Evolutionary conservation across 2,329 filamentous ascomycete genomes (phyloP), one percentile per base, ranked within the genome.

Genomic region (Calonectria pseudoreteaudii): DNA sequence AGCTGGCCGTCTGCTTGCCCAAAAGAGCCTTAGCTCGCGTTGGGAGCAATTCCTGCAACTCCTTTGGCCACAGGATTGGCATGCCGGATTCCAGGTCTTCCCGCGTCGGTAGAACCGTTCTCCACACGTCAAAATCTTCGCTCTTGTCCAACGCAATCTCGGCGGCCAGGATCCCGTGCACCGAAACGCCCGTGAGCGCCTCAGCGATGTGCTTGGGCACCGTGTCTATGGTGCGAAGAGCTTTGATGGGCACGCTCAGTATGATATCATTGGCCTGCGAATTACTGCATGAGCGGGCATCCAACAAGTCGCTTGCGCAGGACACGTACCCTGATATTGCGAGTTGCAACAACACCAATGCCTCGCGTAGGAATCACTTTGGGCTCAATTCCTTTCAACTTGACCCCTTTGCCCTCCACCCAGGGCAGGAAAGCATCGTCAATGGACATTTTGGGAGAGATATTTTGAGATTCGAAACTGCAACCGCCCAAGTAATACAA

Each of bases 271-370:
- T 82, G 75, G 81, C 77, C 86, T 88, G 69, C 9, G 1, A 34
- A 20, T 16, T 0, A 47, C 8, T 20, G 47, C 3, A 41, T 76
- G 50, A 79, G 76, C 66, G 18, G 11, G 49, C 18, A 36, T 13
- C n/a, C 9, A 3, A 38, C 49, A 16, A 14, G 11, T 7, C 1
- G 28, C 1, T 18, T 14, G 14, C 14, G 3, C 0, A 28, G 6
- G 18, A 60, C 16, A 70, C 76, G 80, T 85, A 94, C 94, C 85
- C 93, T 86, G 74, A 97, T 88, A 18, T 89, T 85, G 34, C 90
- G 88, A 16, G 91, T 92, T 7, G 95, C 93, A 66, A 96, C 88
- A 71, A 98, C 92, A 60, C 96, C 95, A 68, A 97, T 90, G 34
- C 95, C 95, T 69, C 94, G 89, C 2, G 92, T 93, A 8, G 92